Evolutionary conservation across 345 rosid genomes (phyloP), one percentile per base, ranked within the genome.

Genomic region (Citrus inodora): DNA sequence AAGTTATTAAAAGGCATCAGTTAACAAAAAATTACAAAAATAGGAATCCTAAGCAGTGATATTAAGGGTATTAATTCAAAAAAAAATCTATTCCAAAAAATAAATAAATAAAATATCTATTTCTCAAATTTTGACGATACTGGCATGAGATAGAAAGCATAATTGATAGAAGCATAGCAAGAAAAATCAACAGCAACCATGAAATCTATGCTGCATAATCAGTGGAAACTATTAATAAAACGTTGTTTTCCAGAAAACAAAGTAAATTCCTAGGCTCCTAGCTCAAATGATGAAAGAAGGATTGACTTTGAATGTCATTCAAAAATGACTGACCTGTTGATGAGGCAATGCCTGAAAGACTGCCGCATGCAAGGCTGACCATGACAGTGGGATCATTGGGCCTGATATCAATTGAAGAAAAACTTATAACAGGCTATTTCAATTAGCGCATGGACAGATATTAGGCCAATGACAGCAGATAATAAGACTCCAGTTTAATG

Each of bases 311-410:
- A 69, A 6, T 27, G 69, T 22, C 10, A 37, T 19, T 56, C 21
- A 56, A 37, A 67, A 76, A 76, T 62, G 32, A 73, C 84, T 80
- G 67, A 94, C 98, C 98, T 69, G 98, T 93, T 70, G 99, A 96
- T 76, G 99, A 92, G 61, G 93, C 95, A 75, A 91, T 84, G 82
- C 99, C 99, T 10, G 98, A 95, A 80, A 96, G 89, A 87, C 99
- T 90, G 79, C 99, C 99, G 77, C 95, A 91, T 27, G 90, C 87
- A 74, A 96, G 94, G 83, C 97, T 87, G 61, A 84, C 89, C 78
- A 85, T 66, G 76, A 78, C 66, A 67, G 86, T 68, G 25, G 98
- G 83, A 87, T 96, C 99, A 71, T 80, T 70, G 9, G 92, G 92
- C 93, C 99, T 96, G 86, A 72, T 14, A 74, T 65, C 53, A 74